Percentiles rank a stretch among this genome's conserved stretches.
Evolutionary conservation across 2,329 filamentous ascomycete species (phyloP).

Genomic region (Calonectria fujianensis): DNA sequence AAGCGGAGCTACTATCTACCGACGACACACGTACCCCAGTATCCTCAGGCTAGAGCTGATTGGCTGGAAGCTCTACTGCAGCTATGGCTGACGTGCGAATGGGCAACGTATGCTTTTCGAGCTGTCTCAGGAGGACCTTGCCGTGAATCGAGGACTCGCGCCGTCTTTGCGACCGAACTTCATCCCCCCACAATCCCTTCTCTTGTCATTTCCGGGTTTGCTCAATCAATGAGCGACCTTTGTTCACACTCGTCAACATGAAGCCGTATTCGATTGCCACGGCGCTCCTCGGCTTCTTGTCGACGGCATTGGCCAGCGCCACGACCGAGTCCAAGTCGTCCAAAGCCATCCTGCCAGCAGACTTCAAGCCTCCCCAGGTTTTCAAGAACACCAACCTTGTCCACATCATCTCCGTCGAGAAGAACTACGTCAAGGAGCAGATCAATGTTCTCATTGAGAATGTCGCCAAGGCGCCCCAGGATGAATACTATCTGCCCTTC

Average conservation of each 20-base stretch:
- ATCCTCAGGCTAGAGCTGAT: conserved; percentile 46
- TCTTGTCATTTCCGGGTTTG: conserved; percentile 49
- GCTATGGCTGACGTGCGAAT: conserved; percentile 56
- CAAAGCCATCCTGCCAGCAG: conserved; percentile 75
- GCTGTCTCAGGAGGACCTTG: conserved; percentile 54
- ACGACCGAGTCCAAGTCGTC: conserved; percentile 68
- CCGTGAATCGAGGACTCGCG: conserved; percentile 49
- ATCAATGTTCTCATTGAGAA: conserved; percentile 98
- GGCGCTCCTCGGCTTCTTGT: conserved; percentile 76
- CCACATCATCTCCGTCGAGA: conserved; percentile 92
- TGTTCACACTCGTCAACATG: conserved; percentile 59
- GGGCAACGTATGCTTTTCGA: conserved; percentile 62
- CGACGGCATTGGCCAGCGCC: conserved; percentile 64
- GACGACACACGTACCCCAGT: conserved; percentile 27
- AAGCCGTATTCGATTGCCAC: conserved; percentile 70
- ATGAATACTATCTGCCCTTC: conserved; percentile 94
- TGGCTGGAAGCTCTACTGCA: conserved; percentile 56
- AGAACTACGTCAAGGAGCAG: conserved; percentile 91
- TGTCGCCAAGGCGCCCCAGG: conserved; percentile 83
- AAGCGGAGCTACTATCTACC: conserved; percentile 52
- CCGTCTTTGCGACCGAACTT: conserved; percentile 41
- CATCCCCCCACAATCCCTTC: conserved; percentile 41
- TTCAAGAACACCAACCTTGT: conserved; percentile 97
- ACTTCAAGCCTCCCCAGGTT: conserved; percentile 90
- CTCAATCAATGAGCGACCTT: conserved; percentile 60